Base-by-base conservation (phyloP, 1,139 yeast genomes). In the Magnusiomyces magnusii region DNA sequence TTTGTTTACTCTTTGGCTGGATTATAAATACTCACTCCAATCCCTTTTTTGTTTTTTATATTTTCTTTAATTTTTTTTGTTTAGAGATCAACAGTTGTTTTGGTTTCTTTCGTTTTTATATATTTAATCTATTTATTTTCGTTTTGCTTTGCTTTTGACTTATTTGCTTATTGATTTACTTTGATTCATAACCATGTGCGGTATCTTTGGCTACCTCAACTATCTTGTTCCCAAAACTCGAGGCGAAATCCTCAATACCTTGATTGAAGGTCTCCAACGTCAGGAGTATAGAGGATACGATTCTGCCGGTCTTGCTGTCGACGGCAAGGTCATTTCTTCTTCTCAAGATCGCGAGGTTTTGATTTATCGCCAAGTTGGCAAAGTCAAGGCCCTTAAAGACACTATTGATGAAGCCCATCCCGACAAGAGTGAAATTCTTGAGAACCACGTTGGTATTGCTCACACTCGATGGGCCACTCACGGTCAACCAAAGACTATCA, bases 381-480 rank as follows among this genome's bases (percentile, higher is more conserved):
- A 95, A 76, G 99, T 95, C 67, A 82, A 82, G 66, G 86, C 84
- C 58, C 84, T 95, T 72, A 86, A 81, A 70, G 82, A 87, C 69
- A 84, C 83, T 71, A 83, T 92, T 65, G 81, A 79, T 49, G 68
- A 67, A 53, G 62, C 72, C 53, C 75, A 83, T 59, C 79, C 83
- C 60, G 81, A 86, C 70, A 80, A 85, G 66, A 54, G 53, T 15
- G 83, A 81, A 59, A 79, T 83, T 31, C 90, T 90, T 70, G 86
- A 84, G 67, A 84, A 87, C 73, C 99, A 93, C 71, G 93, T 86
- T 61, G 99, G 96, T 72, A 93, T 95, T 73, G 98, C 99, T 49
- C 99, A 95, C 76, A 95, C 99, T 21, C 87, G 99, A 79, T 95
- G 99, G 99, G 99, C 99, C 54, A 95, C 99, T 53, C 99, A 95